phyloP scores from a whole-genome alignment of 148 eudicot species.

The Rhododendron kiyosumense region DNA sequence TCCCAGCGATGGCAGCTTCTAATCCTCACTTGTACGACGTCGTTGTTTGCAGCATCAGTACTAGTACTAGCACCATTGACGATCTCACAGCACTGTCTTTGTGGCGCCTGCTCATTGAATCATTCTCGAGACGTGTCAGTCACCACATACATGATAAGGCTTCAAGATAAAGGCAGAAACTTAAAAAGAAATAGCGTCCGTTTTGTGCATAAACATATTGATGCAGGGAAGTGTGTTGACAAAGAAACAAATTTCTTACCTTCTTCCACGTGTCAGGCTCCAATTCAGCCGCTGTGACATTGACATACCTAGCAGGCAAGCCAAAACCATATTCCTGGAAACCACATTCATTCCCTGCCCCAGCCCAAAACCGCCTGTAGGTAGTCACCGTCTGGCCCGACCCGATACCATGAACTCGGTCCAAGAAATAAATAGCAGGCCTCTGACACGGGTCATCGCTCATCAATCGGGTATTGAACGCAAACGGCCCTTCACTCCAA shows the following conservation, averaged over 20 bases:
- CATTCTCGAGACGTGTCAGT: neutral
- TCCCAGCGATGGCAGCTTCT: constrained; percentile 35
- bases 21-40: constrained; percentile 19
- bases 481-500: constrained; percentile 27
- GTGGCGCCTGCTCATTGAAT: constrained; percentile 24
- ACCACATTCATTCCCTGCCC: constrained; percentile 10
- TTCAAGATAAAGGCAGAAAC: neutral
- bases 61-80: neutral
- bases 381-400: constrained; percentile 17
- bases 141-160: neutral
- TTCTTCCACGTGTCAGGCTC: constrained; percentile 25
- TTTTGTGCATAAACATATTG: too few species aligned
- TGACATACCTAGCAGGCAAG: constrained; percentile 10
- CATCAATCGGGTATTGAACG: constrained; percentile 32
- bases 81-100: constrained; percentile 42
- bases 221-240: too few species aligned
- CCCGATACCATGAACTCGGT: constrained; percentile 14
- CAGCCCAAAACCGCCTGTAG: constrained; percentile 15
- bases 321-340: neutral
- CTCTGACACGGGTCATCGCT: constrained; percentile 32
- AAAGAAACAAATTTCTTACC: constrained; percentile 15
- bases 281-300: constrained; percentile 20
- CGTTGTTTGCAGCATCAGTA: constrained; percentile 8
- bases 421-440: constrained; percentile 29
- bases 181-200: neutral